phyloP scores from a whole-genome alignment of 2,329 filamentous ascomycete species.

The Botrytis byssoidea region DNA sequence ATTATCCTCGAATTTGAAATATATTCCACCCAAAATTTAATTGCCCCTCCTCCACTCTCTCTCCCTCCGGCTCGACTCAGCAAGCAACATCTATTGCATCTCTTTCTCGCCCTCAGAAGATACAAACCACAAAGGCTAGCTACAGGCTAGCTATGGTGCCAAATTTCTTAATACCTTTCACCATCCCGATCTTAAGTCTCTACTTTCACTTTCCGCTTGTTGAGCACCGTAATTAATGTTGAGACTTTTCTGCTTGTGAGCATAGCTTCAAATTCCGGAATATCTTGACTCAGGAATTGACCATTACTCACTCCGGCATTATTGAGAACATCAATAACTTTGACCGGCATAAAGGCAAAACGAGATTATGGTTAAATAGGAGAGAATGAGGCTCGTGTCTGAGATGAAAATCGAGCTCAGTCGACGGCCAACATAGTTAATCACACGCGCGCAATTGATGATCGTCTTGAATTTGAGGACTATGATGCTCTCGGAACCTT shows the following conservation, averaged over 20 bases:
- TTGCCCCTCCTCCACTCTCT: too few species aligned
- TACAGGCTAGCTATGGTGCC: not conserved
- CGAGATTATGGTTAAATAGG: not conserved
- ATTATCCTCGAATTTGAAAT: not conserved
- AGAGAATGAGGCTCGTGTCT: not conserved
- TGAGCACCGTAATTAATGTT: not conserved
- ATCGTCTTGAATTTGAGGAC: not conserved
- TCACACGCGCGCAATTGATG: not conserved
- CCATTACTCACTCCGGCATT: not conserved
- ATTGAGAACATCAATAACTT: accelerated
- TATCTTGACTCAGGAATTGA: not conserved
- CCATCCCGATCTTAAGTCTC: not conserved
- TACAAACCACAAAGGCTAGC: not conserved
- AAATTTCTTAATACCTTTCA: not conserved
- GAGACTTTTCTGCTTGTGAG: not conserved
- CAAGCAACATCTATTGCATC: not conserved
- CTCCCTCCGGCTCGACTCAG: not conserved
- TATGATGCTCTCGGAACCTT: not conserved
- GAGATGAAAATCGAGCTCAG: not conserved
- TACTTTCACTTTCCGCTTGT: not conserved
- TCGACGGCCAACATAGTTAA: not conserved
- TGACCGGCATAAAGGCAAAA: not conserved
- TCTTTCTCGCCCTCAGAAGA: not conserved
- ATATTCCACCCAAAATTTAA: not conserved
- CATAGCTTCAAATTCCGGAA: not conserved